Evolutionary conservation across 768 basidiomycete species (phyloP), one percentile per base, ranked within the genome.

Genomic region (Rhodosporidiobolus sp.): DNA sequence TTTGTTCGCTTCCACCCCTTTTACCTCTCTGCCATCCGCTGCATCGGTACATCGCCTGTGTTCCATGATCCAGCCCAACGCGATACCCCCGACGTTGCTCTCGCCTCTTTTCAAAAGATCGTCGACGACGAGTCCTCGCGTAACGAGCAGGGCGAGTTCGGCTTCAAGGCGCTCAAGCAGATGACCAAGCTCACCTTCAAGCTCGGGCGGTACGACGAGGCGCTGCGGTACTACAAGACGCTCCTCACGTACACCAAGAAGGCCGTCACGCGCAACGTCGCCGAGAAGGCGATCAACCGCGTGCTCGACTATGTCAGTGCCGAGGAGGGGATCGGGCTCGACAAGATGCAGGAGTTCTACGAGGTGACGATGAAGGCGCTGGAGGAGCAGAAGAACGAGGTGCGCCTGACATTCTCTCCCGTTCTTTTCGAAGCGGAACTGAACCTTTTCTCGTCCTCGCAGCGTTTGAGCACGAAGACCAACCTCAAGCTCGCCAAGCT

Each of bases 151-250:
- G 94, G 78, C 69, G 87, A 72, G 46, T 74, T 73, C 49, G 96
- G 94, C 4, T 99, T 99, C 87, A 99, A 99, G 81, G 92, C 94
- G 10, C 85, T 99, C 70, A 99, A 99, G 79, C 96, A 99, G 78
- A 91, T 90, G 62, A 97, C 94, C 26, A 99, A 99, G 81, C 84
- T 97, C 63, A 87, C 94, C 66, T 99, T 90, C 81, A 85, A 94
- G 35, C 86, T 87, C 76, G 69, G 54, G 28, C 84, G 91, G 79
- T 93, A 94, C 30, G 85, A 86, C 57, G 90, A 94, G 62, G 96
- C 96, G 0, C 83, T 98, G 69, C 83, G 86, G 79, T 89, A 93
- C 14, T 99, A 99, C 80, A 88, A 84, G 28, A 86, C 89, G 76
- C 86, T 99, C 9, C 84, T 99, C 64, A 88, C 89, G 0, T 98